Evolutionary conservation across 2,329 filamentous ascomycete species (phyloP).

Genomic region (Monilinia polystroma): DNA sequence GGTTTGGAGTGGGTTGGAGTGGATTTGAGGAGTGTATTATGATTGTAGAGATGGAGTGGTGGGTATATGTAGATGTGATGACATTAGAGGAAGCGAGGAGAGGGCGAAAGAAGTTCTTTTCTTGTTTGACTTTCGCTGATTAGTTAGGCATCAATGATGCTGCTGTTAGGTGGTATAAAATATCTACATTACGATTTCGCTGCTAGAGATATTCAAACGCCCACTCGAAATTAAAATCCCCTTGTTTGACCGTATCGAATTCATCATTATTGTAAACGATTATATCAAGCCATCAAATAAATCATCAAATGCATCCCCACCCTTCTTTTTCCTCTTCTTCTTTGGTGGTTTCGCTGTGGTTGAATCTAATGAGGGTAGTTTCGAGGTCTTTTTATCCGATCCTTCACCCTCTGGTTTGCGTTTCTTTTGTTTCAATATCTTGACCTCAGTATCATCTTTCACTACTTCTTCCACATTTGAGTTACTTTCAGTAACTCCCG

Average conservation of each 20-base stretch:
- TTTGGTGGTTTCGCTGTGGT: constrained; percentile 45
- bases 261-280: neutral
- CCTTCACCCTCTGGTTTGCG: constrained; percentile 25
- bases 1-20: too few relatives aligned
- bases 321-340: constrained; percentile 60
- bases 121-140: too few relatives aligned
- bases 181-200: too few relatives aligned
- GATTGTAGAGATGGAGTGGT: too few relatives aligned
- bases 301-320: constrained; percentile 68
- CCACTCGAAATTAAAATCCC: neutral
- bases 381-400: constrained; percentile 13
- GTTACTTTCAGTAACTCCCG: constrained; percentile 24
- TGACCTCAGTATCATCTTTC: constrained; percentile 13
- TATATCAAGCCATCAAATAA: constrained; percentile 63
- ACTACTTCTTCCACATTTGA: neutral
- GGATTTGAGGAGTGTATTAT: too few relatives aligned
- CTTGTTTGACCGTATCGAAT: neutral
- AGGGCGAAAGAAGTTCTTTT: too few relatives aligned
- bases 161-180: too few relatives aligned
- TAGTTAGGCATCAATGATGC: too few relatives aligned
- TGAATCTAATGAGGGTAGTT: constrained; percentile 27
- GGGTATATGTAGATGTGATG: too few relatives aligned
- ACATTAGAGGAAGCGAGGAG: too few relatives aligned
- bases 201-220: neutral
- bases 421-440: constrained; percentile 34